phyloP scores from a whole-genome alignment of 495 filamentous ascomycete genomes.

The Rhypophila decipiens region DNA sequence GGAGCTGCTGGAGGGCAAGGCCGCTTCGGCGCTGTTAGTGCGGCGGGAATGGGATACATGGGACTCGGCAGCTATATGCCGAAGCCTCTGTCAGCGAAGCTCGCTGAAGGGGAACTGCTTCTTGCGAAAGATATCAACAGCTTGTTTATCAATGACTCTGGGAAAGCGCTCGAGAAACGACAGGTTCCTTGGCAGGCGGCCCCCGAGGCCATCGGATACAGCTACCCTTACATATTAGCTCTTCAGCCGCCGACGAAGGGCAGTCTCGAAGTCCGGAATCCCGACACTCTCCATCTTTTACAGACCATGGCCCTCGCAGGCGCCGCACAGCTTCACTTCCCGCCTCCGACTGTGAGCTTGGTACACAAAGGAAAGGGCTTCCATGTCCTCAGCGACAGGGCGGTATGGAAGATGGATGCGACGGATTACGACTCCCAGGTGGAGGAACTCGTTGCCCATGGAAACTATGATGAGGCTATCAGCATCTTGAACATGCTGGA shows the following conservation, averaged over 20 bases:
- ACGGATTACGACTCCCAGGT: slow-evolving; percentile 89
- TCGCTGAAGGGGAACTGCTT: slow-evolving; percentile 77
- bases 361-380: slow-evolving; percentile 94
- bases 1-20: slow-evolving; percentile 59
- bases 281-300: slow-evolving; percentile 78
- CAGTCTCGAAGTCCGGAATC: slow-evolving; percentile 83
- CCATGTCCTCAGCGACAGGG: slow-evolving; percentile 78
- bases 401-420: slow-evolving; percentile 94
- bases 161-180: slow-evolving; percentile 72
- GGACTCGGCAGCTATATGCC: slow-evolving; percentile 86
- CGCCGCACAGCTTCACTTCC: slow-evolving; percentile 82
- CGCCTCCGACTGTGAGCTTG: slow-evolving; percentile 84
- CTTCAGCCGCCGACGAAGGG: slow-evolving; percentile 81
- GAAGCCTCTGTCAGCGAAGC: slow-evolving; percentile 75
- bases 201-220: slow-evolving; percentile 87
- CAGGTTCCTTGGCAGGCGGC: slow-evolving; percentile 88
- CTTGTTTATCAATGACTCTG: slow-evolving; percentile 78
- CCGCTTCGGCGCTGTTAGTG: slow-evolving; percentile 51
- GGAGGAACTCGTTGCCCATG: slow-evolving; percentile 69
- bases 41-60: slow-evolving; percentile 88
- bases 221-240: slow-evolving; percentile 89
- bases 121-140: slow-evolving; percentile 95
- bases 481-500: slow-evolving; percentile 84
- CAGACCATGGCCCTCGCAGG: slow-evolving; percentile 77
- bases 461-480: slow-evolving; percentile 83